Base-by-base conservation (phyloP, 331 rosid genomes). In the Malus hybrid region DNA sequence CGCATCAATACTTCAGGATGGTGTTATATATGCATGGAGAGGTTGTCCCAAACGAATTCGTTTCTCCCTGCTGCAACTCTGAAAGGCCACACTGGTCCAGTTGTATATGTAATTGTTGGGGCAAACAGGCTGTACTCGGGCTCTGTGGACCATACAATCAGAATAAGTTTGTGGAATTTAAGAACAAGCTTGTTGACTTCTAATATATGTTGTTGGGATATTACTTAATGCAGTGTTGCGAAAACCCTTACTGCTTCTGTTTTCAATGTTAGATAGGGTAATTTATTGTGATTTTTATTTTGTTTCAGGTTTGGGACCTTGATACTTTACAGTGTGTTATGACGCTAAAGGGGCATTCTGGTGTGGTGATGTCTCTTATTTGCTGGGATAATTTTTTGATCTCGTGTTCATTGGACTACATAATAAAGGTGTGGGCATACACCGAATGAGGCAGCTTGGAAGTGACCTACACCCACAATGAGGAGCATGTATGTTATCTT, bases 11-110 rank as follows among this genome's bases (percentile, higher is more conserved):
- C 24, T 24, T 24, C 72, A 88, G 89, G 83, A 81, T 62, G 85
- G 92, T 6, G 18, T 56, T 22, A 79, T 81, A 12, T 69, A 34
- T 57, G 89, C 75, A 46, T 86, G 90, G 90, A 84, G 56, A 83
- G 79, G 79, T 55, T 33, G 77, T 65, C 63, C 81, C 73, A 56
- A 34, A 12, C 48, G 10, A 75, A 61, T 33, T 82, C 83, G 15
- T 85, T 85, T 28, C 22, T 81, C 31, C 52, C 36, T 34, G 80
- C 63, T 54, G 77, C 82, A 36, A 71, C 81, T 27, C 77, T 85
- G 24, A 44, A 20, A 46, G 87, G 86, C 57, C 87, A 83, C 75
- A 77, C 74, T 7, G 65, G 54, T 27, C 72, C 77, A 11, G 86
- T 75, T n/a, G 73, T 54, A 48, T 82, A 81, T 42, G 78, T 83